Base-by-base conservation (phyloP, 108 stramenopile species). In the Cyclostephanos tholiformis region DNA sequence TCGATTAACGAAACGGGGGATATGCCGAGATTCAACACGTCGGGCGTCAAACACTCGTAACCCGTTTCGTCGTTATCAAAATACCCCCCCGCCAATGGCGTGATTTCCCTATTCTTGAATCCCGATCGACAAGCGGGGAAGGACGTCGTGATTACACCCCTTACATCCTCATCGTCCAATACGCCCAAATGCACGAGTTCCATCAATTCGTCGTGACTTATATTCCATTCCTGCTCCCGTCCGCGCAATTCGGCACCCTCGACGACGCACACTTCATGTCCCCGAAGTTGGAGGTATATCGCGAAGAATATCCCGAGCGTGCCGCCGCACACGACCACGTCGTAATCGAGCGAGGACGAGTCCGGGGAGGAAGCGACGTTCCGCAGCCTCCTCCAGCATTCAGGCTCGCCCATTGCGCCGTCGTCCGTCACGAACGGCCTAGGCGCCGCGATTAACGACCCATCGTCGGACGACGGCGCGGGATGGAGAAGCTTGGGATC, bases 171-270 rank as follows among this genome's bases (percentile, higher is more conserved):
- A 71, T 86, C 48, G 10, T 87, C 85, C 43, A 97, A 69, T 13
- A 96, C 84, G 43, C 93, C 90, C 44, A 92, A 53, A 23, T 91
- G 83, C 36, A 86, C 75, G 35, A 97, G 84, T 63, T 94, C 93
- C 50, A 78, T 26, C 17, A 97, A 50, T 69, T 97, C 97, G 53
- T 93, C 87, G 85, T 85, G 86, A 29, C 88, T 87, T 20, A 98
- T 91, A 69, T 98, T 98, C 97, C 97, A 96, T 63, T 96, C 97
- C 80, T 98, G 97, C 72, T 94, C 92, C 29, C 97, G 65, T 5
- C 96, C 96, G 27, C 74, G 77, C 19, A 96, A 73, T 55, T 85
- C 84, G 0, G 89, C 93, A 27, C 93, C 86, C 70, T 98, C 97
- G 4, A 98, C 70, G 7, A 96, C 93, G 29, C 75, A 77, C 19